Base-by-base conservation (phyloP, 2,329 filamentous ascomycete species). In the Pyrenophora teres region DNA sequence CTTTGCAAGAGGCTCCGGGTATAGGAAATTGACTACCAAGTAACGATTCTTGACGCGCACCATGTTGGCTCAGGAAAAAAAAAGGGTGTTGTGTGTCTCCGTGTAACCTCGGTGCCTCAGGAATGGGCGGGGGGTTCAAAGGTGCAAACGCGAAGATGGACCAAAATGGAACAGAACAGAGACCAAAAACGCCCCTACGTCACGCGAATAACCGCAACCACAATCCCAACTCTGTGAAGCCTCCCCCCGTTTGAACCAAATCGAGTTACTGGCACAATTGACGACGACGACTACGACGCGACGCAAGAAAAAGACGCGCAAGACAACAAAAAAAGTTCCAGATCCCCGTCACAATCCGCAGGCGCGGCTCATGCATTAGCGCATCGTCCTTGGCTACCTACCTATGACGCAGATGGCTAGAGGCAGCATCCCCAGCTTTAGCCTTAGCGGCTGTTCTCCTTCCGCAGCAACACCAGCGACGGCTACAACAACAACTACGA, bases 11-110 rank as follows among this genome's bases (percentile, higher is more conserved):
- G 83, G 77, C 6, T 85, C 81, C 0, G 92, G 91, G 67, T 97
- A 97, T 40, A 97, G 81, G 60, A 97, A 92, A 71, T 96, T 90
- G 56, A 97, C 85, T n/a, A 97, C 85, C 15, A 99, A 83, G 74
- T 99, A 99, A 66, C 94, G 87, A 75, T 96, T 89, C 76, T 99
- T 99, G 63, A 97, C 85, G 70, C 94, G 90, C 54, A 99, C 94
- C 94, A 99, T 97, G 36, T 8, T 46, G 42, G 13, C 41, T 31
- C 23, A 44, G 27, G 9, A 9, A 30, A 10, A 9, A 10, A 9
- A 9, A 25, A 4, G 23, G 23, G 23, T 25, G 23, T 25, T 1
- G 23, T 25, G 23, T 25, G 23, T 25, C 6, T 25, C 8, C 8
- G 23, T 25, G 23, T 25, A 25, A 25, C 8, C 23, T 25, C 23